phyloP scores from a whole-genome alignment of 2,329 filamentous ascomycete genomes.

The Didymosphaeria variabile region DNA sequence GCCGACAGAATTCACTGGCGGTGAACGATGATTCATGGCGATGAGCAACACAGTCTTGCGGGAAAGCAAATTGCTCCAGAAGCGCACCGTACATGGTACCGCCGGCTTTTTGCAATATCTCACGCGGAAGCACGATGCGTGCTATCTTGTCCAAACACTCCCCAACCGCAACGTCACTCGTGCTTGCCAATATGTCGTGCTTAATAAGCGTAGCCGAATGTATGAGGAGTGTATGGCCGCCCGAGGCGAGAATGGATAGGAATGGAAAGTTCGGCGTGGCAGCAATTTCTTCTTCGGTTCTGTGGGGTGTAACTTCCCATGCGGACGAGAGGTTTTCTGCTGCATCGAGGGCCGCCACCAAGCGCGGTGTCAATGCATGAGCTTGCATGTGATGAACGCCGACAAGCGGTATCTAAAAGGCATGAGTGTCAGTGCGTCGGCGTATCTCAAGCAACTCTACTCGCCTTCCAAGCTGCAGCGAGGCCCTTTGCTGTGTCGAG shows the following conservation, averaged over 20 bases:
- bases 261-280: slow-evolving; percentile 76
- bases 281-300: neutral
- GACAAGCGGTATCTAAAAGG: slow-evolving; percentile 71
- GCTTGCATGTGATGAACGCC: slow-evolving; percentile 98
- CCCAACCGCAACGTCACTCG: slow-evolving; percentile 85
- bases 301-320: slow-evolving; percentile 18
- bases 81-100: slow-evolving; percentile 82
- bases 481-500: slow-evolving; percentile 88
- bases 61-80: slow-evolving; percentile 83
- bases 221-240: slow-evolving; percentile 89
- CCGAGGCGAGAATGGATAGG: slow-evolving; percentile 86
- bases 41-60: slow-evolving; percentile 39
- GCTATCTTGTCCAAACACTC: slow-evolving; percentile 90
- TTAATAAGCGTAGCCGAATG: slow-evolving; percentile 72
- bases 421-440: slow-evolving; percentile 11
- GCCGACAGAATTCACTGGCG: slow-evolving; percentile 32
- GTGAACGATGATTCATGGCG: slow-evolving; percentile 30
- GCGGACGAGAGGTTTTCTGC: slow-evolving; percentile 4
- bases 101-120: slow-evolving; percentile 62
- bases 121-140: slow-evolving; percentile 74
- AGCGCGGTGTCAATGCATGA: slow-evolving; percentile 85
- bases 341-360: slow-evolving; percentile 70
- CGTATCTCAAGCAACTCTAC: neutral
- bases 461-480: slow-evolving; percentile 76
- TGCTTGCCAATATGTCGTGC: slow-evolving; percentile 77